Evolutionary conservation across 1,139 yeast species (phyloP).

Genomic region (Spencermartinsiella ligniputridi): DNA sequence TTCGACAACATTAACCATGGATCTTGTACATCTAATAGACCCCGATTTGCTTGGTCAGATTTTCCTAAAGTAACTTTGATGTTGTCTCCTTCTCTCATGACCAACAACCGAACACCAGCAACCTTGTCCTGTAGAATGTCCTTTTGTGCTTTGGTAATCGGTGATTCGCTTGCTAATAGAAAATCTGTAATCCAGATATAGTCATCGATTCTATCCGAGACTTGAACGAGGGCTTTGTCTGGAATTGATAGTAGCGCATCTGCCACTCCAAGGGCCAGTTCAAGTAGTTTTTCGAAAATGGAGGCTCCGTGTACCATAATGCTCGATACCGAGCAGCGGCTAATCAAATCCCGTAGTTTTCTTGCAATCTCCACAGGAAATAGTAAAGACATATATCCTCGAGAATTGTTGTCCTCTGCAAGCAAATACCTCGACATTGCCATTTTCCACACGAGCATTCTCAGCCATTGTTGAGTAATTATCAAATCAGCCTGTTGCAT

Average conservation of each 20-base stretch:
- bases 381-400: slow-evolving; percentile 17
- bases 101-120: slow-evolving; percentile 1
- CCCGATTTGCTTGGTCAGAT: background rate
- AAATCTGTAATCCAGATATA: slow-evolving; percentile 20
- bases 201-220: slow-evolving; percentile 14
- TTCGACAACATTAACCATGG: slow-evolving; percentile 11
- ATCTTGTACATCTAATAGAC: slow-evolving; percentile 3
- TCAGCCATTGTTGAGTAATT: slow-evolving; percentile 22
- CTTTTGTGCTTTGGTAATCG: slow-evolving; percentile 14
- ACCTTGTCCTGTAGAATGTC: slow-evolving; percentile 14
- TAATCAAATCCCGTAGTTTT: slow-evolving; percentile 13
- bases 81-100: background rate
- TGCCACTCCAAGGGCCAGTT: slow-evolving; percentile 18
- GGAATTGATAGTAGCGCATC: slow-evolving; percentile 19
- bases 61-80: background rate
- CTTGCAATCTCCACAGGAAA: slow-evolving; percentile 20
- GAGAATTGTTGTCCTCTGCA: slow-evolving; percentile 8
- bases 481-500: slow-evolving; percentile 21
- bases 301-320: slow-evolving; percentile 19
- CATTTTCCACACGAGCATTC: slow-evolving; percentile 23
- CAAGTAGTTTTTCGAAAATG: slow-evolving; percentile 18
- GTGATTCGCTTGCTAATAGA: slow-evolving; percentile 14
- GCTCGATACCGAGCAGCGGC: slow-evolving; percentile 11
- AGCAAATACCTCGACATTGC: slow-evolving; percentile 19
- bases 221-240: slow-evolving; percentile 7